phyloP scores from a whole-genome alignment of 306 rosid genomes.

The Vachellia pachyceras region DNA sequence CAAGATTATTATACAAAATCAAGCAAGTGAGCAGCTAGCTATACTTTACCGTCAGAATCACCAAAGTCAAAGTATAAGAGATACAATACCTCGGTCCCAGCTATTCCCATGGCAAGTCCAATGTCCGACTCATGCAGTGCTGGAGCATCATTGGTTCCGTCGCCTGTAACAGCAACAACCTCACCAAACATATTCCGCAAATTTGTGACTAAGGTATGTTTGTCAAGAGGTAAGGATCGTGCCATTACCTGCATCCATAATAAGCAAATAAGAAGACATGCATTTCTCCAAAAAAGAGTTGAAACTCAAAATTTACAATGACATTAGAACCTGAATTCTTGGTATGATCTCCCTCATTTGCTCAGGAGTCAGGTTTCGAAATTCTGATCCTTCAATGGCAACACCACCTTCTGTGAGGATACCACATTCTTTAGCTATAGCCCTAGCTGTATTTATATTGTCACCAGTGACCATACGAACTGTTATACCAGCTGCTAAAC shows the following conservation, averaged over 20 bases:
- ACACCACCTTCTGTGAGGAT: slow-evolving; percentile 76
- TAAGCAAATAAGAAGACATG: slow-evolving; percentile 39
- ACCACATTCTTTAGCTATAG: slow-evolving; percentile 97
- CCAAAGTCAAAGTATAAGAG: slow-evolving; percentile 1
- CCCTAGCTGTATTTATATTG: slow-evolving; percentile 86
- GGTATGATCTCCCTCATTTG: slow-evolving; percentile 75
- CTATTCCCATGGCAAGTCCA: slow-evolving; percentile 99
- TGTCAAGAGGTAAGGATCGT: slow-evolving; percentile 84
- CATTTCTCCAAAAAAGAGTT: slow-evolving; percentile 17
- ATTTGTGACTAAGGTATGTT: slow-evolving; percentile 73
- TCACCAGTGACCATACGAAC: slow-evolving; percentile 99
- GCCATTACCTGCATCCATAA: slow-evolving; percentile 85
- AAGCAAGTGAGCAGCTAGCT: too few species aligned
- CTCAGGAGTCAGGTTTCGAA: slow-evolving; percentile 64
- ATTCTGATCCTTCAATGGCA: slow-evolving; percentile 78
- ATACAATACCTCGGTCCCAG: slow-evolving; percentile 86
- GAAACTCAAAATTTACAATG: slow-evolving; percentile 28
- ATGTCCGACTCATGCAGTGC: slow-evolving; percentile 95
- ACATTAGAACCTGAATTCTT: slow-evolving; percentile 73
- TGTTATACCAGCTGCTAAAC: slow-evolving; percentile 86
- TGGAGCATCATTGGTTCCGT: slow-evolving; percentile 97
- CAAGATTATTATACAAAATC: too few species aligned
- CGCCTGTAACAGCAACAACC: slow-evolving; percentile 97
- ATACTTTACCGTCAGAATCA: not conserved
- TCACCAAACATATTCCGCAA: slow-evolving; percentile 73